These are phyloP conservation scores for Aspergillus tamarii DNA, from an alignment of 2,329 filamentous ascomycete species.

Conservation along the genomic window DNA sequence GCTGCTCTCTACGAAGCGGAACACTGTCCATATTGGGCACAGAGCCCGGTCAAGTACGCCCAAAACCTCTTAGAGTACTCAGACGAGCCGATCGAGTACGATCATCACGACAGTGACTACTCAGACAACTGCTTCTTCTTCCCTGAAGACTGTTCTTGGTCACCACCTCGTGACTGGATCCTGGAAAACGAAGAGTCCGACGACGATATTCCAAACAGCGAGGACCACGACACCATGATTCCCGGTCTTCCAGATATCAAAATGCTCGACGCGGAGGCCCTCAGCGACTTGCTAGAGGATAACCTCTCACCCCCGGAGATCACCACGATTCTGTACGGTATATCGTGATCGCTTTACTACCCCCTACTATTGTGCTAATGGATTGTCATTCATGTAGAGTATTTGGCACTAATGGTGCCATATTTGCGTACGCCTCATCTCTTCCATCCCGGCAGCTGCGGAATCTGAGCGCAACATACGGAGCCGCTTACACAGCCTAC, in stretches of 20 bases:
- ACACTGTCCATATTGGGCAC: slow-evolving; percentile 45
- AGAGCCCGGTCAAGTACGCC: slow-evolving; percentile 41
- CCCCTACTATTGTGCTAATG: slow-evolving; percentile 8
- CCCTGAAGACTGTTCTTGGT: slow-evolving; percentile 47
- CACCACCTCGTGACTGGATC: slow-evolving; percentile 36
- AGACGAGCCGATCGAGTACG: slow-evolving; percentile 47
- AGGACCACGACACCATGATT: slow-evolving; percentile 40
- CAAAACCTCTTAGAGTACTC: slow-evolving; percentile 44
- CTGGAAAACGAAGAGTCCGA: slow-evolving; percentile 30
- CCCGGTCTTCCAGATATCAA: slow-evolving; percentile 47
- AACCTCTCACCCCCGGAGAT: slow-evolving; percentile 49
- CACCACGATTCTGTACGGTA: slow-evolving; percentile 45
- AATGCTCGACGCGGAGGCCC: slow-evolving; percentile 47
- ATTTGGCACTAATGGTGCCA: slow-evolving; percentile 47
- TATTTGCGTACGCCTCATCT: slow-evolving; percentile 47
- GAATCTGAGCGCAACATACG: slow-evolving; percentile 47
- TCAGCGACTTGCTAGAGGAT: slow-evolving; percentile 46
- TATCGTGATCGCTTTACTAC: neutral
- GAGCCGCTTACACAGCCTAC: slow-evolving; percentile 48
- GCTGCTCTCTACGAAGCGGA: slow-evolving; percentile 20
- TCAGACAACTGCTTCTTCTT: slow-evolving; percentile 49
- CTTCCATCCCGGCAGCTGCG: slow-evolving; percentile 45
- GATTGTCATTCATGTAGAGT: slow-evolving; percentile 32
- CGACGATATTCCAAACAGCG: slow-evolving; percentile 15
- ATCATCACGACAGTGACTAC: slow-evolving; percentile 46